Conservation (phyloP, 441 rosid genomes). For the Pelargonium cotyledonis region DNA sequence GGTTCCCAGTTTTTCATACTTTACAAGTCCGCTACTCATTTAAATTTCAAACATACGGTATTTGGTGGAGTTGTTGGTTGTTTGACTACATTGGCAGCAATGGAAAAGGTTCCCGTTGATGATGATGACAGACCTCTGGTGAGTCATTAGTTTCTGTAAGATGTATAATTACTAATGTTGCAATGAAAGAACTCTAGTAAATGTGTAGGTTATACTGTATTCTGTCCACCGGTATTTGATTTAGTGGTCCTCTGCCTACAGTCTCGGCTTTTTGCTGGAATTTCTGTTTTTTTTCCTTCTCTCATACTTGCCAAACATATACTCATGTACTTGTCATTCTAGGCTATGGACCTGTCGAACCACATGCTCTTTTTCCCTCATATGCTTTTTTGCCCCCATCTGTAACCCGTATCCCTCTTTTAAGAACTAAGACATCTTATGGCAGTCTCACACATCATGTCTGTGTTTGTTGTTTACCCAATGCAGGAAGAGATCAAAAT, state of each 20-base stretch:
- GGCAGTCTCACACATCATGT: slow-evolving; percentile 10
- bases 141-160: slow-evolving; percentile 21
- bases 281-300: too few relatives aligned
- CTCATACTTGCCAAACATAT: too few relatives aligned
- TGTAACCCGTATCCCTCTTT: not conserved
- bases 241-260: not conserved
- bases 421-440: slow-evolving; percentile 1
- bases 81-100: slow-evolving; percentile 62
- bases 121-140: slow-evolving; percentile 77
- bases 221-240: slow-evolving; percentile 1
- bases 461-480: slow-evolving; percentile 9
- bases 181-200: not conserved
- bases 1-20: slow-evolving; percentile 96
- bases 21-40: slow-evolving; percentile 90
- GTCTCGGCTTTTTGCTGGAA: not conserved
- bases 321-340: too few relatives aligned
- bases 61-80: slow-evolving; percentile 94
- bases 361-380: not conserved
- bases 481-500: slow-evolving; percentile 87
- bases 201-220: not conserved
- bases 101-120: slow-evolving; percentile 87
- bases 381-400: not conserved
- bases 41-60: slow-evolving; percentile 86
- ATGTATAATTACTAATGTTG: not conserved
- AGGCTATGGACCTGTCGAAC: too few relatives aligned